These are phyloP conservation scores for Nicotiana noctiflora DNA, from an alignment of 257 asterid genomes.

Conservation along the genomic window DNA sequence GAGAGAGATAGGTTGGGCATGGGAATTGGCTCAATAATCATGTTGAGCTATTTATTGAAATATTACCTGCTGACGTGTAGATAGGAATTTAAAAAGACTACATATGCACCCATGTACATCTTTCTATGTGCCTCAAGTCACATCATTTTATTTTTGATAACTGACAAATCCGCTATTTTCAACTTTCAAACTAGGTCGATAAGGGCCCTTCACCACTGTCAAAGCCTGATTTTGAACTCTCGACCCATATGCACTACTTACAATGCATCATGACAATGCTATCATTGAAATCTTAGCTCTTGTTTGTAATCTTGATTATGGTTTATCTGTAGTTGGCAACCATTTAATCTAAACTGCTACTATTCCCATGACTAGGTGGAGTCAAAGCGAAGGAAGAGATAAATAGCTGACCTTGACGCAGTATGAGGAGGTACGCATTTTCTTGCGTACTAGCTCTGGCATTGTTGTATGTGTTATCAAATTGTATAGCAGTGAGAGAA, in stretches of 20 bases:
- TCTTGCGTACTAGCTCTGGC: conserved; percentile 8
- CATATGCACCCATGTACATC: background rate
- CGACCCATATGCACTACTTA: background rate
- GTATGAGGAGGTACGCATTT: background rate
- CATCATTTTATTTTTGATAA: background rate
- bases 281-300: background rate
- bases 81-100: background rate
- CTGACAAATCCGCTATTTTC: background rate
- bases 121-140: background rate
- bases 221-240: background rate
- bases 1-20: background rate
- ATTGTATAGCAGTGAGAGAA: conserved; percentile 1
- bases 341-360: background rate
- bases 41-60: background rate
- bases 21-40: background rate
- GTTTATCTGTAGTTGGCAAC: background rate
- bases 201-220: background rate
- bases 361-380: conserved; percentile 6
- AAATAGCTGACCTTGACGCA: background rate
- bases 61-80: background rate
- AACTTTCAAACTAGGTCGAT: background rate
- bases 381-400: conserved; percentile 17
- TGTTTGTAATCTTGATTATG: background rate
- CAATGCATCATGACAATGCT: background rate
- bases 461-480: conserved; percentile 4